These are phyloP conservation scores for Fonsecaea erecta DNA, from an alignment of 2,329 filamentous ascomycete species.

Conservation along the genomic window DNA sequence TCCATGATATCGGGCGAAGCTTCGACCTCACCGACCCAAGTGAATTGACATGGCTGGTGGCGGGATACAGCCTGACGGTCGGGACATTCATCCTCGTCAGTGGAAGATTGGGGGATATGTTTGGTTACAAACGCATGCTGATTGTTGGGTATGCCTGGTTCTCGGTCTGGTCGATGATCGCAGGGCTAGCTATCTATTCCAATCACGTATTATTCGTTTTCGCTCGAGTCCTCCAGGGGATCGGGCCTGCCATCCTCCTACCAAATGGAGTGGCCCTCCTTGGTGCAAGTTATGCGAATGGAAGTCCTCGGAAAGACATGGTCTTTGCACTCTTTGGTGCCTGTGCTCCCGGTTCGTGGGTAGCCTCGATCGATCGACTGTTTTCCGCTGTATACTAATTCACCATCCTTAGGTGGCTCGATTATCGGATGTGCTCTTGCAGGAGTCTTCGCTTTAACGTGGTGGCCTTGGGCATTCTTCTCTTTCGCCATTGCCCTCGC, in stretches of 20 bases:
- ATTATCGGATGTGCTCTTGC: conserved; percentile 49
- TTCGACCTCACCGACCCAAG: conserved; percentile 52
- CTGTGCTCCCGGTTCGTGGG: conserved; percentile 47
- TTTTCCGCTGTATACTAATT: background rate
- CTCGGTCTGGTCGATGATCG: conserved; percentile 45
- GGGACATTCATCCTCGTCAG: conserved; percentile 48
- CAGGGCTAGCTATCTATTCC: conserved; percentile 44
- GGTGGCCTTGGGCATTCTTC: conserved; percentile 62
- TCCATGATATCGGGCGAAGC: conserved; percentile 54
- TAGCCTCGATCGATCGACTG: background rate
- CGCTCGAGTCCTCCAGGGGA: conserved; percentile 59
- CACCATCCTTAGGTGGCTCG: conserved; percentile 42
- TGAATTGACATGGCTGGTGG: conserved; percentile 61
- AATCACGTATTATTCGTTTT: conserved; percentile 58
- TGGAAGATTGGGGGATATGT: conserved; percentile 46
- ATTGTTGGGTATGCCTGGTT: conserved; percentile 46
- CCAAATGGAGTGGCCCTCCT: conserved; percentile 69
- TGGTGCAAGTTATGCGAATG: conserved; percentile 61
- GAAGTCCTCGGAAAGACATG: conserved; percentile 61
- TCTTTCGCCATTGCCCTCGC: conserved; percentile 48
- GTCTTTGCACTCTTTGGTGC: conserved; percentile 61
- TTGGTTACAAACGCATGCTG: conserved; percentile 45
- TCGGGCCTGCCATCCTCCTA: conserved; percentile 65
- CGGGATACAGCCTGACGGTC: conserved; percentile 59
- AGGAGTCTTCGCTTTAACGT: conserved; percentile 49